Percentiles rank a stretch among this genome's conserved stretches.
Evolutionary conservation across 2,329 filamentous ascomycete genomes (phyloP).

Genomic region (Apiospora saccharicola): DNA sequence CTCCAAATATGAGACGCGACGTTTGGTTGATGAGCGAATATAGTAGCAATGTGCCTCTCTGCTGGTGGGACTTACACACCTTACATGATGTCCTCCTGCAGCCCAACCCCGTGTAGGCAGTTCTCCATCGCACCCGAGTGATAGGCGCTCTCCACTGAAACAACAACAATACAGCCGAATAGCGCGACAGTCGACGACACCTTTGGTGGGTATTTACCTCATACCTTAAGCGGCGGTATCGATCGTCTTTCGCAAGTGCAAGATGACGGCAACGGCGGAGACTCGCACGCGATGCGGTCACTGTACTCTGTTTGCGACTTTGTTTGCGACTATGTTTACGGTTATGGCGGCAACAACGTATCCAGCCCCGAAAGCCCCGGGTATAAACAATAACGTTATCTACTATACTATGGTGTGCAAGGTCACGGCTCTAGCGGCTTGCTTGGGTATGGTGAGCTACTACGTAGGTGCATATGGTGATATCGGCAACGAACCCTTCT

Average conservation of each 20-base stretch:
- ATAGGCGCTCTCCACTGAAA: conserved; percentile 8
- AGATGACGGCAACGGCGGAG: conserved; percentile 12
- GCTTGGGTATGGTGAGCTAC: background rate
- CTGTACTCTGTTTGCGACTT: conserved; percentile 1
- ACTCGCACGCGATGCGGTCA: background rate
- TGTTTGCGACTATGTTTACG: conserved; percentile 1
- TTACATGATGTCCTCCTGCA: conserved; percentile 14
- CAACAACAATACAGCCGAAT: background rate
- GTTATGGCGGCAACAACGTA: background rate
- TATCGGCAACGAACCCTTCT: conserved; percentile 13
- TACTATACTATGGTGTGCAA: background rate
- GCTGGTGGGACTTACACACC: background rate
- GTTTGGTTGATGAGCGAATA: conserved; percentile 2
- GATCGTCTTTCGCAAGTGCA: background rate
- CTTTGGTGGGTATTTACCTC: background rate
- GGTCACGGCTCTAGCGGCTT: background rate
- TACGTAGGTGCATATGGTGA: conserved; percentile 1
- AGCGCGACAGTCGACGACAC: background rate
- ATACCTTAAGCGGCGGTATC: background rate
- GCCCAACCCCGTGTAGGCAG: background rate
- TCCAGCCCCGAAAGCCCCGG: background rate
- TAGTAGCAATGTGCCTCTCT: background rate
- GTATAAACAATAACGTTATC: background rate
- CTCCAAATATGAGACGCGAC: conserved; percentile 13
- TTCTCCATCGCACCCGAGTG: conserved; percentile 13